A percentile compares a stretch with the other conserved stretches of the same genome.
phyloP scores from a whole-genome alignment of 495 filamentous ascomycete species.

The Apodospora peruviana region DNA sequence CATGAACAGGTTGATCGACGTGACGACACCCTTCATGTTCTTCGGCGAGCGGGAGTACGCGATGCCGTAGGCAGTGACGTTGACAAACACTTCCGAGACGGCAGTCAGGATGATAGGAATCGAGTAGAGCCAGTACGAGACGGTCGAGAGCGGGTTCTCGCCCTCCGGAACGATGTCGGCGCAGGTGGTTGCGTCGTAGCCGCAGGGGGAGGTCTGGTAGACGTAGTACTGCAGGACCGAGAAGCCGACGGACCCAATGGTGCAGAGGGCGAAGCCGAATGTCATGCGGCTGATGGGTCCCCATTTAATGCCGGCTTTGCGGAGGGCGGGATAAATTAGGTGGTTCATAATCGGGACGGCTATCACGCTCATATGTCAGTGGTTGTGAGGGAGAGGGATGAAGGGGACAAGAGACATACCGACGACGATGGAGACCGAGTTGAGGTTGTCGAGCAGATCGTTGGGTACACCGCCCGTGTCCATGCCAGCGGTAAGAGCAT shows the following conservation, averaged over 20 bases:
- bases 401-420: conserved; percentile 7
- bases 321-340: conserved; percentile 61
- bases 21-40: conserved; percentile 62
- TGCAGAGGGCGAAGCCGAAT: conserved; percentile 62
- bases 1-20: conserved; percentile 54
- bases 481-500: conserved; percentile 56
- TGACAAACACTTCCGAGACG: conserved; percentile 62
- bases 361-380: conserved; percentile 13
- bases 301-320: conserved; percentile 56
- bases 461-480: conserved; percentile 60
- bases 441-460: conserved; percentile 68
- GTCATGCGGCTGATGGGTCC: conserved; percentile 68
- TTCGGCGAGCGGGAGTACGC: conserved; percentile 64
- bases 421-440: conserved; percentile 67
- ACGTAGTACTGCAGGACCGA: conserved; percentile 68
- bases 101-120: conserved; percentile 46
- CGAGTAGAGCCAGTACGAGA: conserved; percentile 35
- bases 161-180: conserved; percentile 26
- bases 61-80: conserved; percentile 64
- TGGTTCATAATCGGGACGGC: conserved; percentile 69
- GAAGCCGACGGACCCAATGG: conserved; percentile 54
- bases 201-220: conserved; percentile 51
- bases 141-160: conserved; percentile 38
- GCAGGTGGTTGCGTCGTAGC: conserved; percentile 38
- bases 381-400: background rate